These are phyloP conservation scores for Prototheca stagnorum DNA, from an alignment of 163 green algal genomes.

Conservation along the genomic window DNA sequence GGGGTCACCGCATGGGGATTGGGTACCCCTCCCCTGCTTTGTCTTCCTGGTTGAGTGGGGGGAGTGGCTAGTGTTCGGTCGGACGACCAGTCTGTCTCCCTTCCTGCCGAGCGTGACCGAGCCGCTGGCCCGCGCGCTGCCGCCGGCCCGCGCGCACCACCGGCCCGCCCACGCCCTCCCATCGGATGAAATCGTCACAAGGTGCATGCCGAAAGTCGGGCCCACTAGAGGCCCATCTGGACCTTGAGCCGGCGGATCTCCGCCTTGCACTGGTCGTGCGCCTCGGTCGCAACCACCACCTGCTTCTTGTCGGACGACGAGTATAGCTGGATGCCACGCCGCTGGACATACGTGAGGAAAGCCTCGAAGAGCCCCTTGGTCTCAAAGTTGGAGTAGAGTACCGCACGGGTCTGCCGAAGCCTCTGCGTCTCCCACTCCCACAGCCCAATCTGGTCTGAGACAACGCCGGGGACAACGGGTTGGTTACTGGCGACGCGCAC, in stretches of 20 bases:
- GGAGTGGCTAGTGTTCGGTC: too few relatives aligned
- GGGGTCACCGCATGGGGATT: too few relatives aligned
- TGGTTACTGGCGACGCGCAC: slow-evolving; percentile 28
- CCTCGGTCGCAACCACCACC: slow-evolving; percentile 11
- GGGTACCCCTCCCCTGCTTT: too few relatives aligned
- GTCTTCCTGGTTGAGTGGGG: too few relatives aligned
- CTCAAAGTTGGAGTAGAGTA: slow-evolving; percentile 59
- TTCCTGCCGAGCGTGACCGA: too few relatives aligned
- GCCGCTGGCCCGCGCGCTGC: too few relatives aligned
- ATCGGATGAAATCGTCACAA: too few relatives aligned
- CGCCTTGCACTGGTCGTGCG: slow-evolving; percentile 22
- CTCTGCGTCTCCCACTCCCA: slow-evolving; percentile 64
- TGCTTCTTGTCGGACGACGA: slow-evolving; percentile 10
- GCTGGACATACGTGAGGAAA: slow-evolving; percentile 15
- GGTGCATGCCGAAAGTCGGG: background rate
- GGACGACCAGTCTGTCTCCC: too few relatives aligned
- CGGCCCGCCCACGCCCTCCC: too few relatives aligned
- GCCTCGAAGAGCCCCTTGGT: slow-evolving; percentile 25
- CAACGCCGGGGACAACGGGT: slow-evolving; percentile 62
- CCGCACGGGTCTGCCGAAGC: slow-evolving; percentile 19
- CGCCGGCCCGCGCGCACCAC: too few relatives aligned
- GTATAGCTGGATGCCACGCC: slow-evolving; percentile 25
- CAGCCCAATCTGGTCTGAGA: slow-evolving; percentile 61
- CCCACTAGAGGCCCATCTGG: slow-evolving; percentile 10
- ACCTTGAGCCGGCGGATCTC: slow-evolving; percentile 31